These are phyloP conservation scores for Backusella luteola DNA, from an alignment of 192 early-diverging fungal genomes.

Conservation along the genomic window DNA sequence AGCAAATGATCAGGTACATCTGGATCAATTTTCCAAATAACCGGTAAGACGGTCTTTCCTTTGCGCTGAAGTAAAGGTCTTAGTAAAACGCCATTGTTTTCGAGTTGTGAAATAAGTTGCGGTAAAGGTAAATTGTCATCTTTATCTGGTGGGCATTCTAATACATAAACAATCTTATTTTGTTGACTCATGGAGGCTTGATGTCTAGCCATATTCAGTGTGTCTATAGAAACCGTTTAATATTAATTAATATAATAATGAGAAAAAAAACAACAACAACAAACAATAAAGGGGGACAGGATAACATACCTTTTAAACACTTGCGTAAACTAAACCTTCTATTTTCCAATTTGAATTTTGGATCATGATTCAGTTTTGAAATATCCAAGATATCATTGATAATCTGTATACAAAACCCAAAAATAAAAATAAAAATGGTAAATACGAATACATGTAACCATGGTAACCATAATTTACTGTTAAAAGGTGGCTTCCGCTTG, in stretches of 20 bases:
- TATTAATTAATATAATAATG: not conserved
- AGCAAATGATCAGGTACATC: conserved; percentile 50
- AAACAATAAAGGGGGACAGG: not conserved
- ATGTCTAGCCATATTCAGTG: conserved; percentile 42
- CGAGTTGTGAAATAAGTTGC: conserved; percentile 23
- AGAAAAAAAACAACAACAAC: not conserved
- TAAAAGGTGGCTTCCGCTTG: conserved; percentile 51
- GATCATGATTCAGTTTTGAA: conserved; percentile 52
- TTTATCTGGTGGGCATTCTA: conserved; percentile 33
- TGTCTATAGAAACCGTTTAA: conserved; percentile 11
- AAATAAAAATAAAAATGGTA: conserved; percentile 12
- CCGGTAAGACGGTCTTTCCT: conserved; percentile 36
- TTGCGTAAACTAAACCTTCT: conserved; percentile 48
- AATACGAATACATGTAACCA: not conserved
- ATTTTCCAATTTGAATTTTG: conserved; percentile 49
- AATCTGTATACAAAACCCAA: conserved; percentile 29
- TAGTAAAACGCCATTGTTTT: conserved; percentile 10
- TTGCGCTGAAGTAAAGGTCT: conserved; percentile 9
- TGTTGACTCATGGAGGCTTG: conserved; percentile 30
- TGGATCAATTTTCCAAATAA: conserved; percentile 50
- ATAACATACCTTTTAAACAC: conserved; percentile 49
- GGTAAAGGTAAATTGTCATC: conserved; percentile 27
- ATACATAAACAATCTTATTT: conserved; percentile 31
- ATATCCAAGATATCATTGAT: conserved; percentile 56
- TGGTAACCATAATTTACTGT: conserved; percentile 35